Evolutionary conservation across 192 early-diverging fungal genomes (phyloP), one percentile per base, ranked within the genome.

Genomic region (Gamsiella multidivaricata): DNA sequence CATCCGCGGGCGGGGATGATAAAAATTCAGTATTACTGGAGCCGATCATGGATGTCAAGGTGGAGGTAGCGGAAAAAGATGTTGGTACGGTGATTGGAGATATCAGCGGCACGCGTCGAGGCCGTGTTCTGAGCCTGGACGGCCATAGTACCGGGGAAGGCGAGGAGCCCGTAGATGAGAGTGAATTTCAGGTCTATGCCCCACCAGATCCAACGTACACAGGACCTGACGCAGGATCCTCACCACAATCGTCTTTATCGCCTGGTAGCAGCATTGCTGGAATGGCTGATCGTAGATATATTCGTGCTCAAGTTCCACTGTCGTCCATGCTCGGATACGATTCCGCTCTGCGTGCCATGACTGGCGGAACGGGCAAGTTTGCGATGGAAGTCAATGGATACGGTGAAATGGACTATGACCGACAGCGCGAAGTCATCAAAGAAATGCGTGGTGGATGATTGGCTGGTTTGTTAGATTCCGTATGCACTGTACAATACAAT

Each of bases 261-360:
- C 3, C 23, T 4, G 54, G 47, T 28, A 28, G 34, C 22, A n/a
- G 14, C 6, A 46, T 60, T 22, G 54, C 59, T 1, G 51, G 81
- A 15, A 78, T 86, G 34, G 81, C 87, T 1, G 69, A 65, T 43
- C 69, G 66, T 1, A 65, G 54, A 39, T 82, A 61, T 3, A 88
- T 94, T 23, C 79, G 86, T 23, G 89, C 90, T 0, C 86, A 89
- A 37, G 90, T 92, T 0, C 95, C 96, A 12, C 80, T 98, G 32
- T 86, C 88, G 43, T 83, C 90, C 1, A 89, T 97, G 90, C 74
- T 96, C 1, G 96, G 95, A 4, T 98, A 98, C 60, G 86, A 94
- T 20, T 90, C 86, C 5, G 80, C 85, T 2, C 72, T 98, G 66
- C 82, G 97, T 32, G 91, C 92, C n/a, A 80, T 97, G 74, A 96